Conservation (phyloP, 139 green algal species). For the Chlamydomonas sphaeroides region DNA sequence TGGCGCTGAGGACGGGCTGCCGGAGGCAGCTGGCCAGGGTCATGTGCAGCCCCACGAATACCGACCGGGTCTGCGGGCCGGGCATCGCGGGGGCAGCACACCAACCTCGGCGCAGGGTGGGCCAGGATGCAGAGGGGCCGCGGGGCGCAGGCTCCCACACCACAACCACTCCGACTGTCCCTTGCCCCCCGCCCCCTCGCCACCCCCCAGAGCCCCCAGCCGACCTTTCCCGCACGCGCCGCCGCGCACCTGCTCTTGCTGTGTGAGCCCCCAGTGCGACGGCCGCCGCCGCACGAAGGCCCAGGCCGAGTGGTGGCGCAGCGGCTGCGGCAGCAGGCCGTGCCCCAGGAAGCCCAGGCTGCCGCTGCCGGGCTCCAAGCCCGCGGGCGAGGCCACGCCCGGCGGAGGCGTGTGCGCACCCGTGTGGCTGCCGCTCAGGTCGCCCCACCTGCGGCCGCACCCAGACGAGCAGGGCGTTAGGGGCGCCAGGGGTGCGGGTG, state of each 20-base stretch:
- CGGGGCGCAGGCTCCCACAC: too few species aligned
- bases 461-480: too few species aligned
- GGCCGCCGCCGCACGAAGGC: not conserved
- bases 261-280: not conserved
- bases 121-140: not conserved
- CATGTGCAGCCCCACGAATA: constrained; percentile 21
- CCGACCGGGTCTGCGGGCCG: not conserved
- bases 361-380: not conserved
- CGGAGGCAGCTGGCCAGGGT: not conserved
- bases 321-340: not conserved
- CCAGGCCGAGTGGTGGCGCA: not conserved
- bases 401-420: not conserved
- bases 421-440: not conserved
- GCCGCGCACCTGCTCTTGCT: not conserved
- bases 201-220: not conserved
- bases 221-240: not conserved
- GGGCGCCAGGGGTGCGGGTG: too few species aligned
- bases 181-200: too few species aligned
- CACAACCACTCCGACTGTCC: too few species aligned
- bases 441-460: constrained; percentile 8
- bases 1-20: not conserved
- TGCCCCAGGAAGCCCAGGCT: not conserved
- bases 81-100: not conserved
- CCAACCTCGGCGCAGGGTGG: not conserved
- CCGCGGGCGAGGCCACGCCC: not conserved